Base-by-base conservation (phyloP, 305 asterid species). In the Fraxinus latifolia region DNA sequence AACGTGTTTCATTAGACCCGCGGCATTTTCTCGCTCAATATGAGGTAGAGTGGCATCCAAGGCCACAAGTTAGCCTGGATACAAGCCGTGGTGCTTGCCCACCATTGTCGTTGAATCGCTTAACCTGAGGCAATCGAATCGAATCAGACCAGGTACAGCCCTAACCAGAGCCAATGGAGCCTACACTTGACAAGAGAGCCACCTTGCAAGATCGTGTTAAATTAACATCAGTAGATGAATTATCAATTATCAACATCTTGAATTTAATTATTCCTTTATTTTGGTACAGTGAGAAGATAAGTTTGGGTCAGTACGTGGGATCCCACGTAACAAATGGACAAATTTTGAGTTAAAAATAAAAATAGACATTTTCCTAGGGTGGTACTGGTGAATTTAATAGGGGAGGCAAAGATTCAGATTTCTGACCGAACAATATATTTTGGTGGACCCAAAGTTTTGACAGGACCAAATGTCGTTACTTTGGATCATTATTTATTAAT, bases 201-300 rank as follows among this genome's bases (percentile, higher is more conserved):
- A 14, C 58, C 17, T 3, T 12, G 58, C 0, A n/a, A 42, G 58
- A 47, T 14, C 19, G 19, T 14, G 58, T 12, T 47, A 47, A 5
- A 17, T 65, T 65, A 27, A 29, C 9, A 4, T 68, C 37, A 11
- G 73, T 25, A 65, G n/a, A 9, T 67, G 36, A 25, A 27, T 67
- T 67, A 68, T 29, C 39, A 68, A 29, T 29, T 68, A 68, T 29
- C 74, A 67, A 12, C 74, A 29, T 67, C 74, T 27, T 14, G 21
- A 68, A 68, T 14, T 68, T 32, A 32, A 47, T 55, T 21, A 21
- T 25, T 23, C 78, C 50, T 75, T 82, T 81, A 84, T 86, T 44
- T 36, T 77, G 37, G 79, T 27, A 29, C 8, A 81, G 34, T 60
- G 78, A 60, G 79, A 80, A 75, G 88, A 85, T 76, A 85, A 82